These are phyloP conservation scores for Sporothrix brunneoviolacea DNA, from an alignment of 2,329 filamentous ascomycete genomes.

Conservation along the genomic window DNA sequence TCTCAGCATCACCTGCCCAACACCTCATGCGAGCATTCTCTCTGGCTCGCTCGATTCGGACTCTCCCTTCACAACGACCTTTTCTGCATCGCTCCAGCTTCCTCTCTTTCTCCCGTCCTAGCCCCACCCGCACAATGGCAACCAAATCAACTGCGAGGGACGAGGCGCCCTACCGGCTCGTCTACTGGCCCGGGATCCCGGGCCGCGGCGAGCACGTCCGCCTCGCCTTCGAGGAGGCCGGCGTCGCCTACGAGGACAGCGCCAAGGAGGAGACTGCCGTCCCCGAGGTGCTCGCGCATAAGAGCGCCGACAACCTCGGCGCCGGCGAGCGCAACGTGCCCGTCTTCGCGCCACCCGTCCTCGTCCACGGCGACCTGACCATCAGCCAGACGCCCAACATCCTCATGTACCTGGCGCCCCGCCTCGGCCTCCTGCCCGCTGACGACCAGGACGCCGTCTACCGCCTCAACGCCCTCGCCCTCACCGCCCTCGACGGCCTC, in stretches of 20 bases:
- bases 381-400: slow-evolving; percentile 69
- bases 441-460: slow-evolving; percentile 37
- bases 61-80: neutral
- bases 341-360: slow-evolving; percentile 58
- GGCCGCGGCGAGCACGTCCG: slow-evolving; percentile 71
- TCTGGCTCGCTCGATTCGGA: neutral
- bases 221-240: slow-evolving; percentile 63
- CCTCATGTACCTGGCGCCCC: slow-evolving; percentile 60
- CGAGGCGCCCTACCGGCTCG: slow-evolving; percentile 49
- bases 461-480: slow-evolving; percentile 54
- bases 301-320: slow-evolving; percentile 38
- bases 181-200: slow-evolving; percentile 67
- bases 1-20: too few species aligned
- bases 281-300: slow-evolving; percentile 40
- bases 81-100: too few species aligned
- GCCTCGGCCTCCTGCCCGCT: slow-evolving; percentile 49
- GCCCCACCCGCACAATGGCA: neutral
- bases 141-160: slow-evolving; percentile 24
- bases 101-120: too few species aligned
- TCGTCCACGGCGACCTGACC: slow-evolving; percentile 54
- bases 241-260: slow-evolving; percentile 57
- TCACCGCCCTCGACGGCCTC: slow-evolving; percentile 66
- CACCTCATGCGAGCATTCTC: neutral
- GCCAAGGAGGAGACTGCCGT: slow-evolving; percentile 44
- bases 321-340: slow-evolving; percentile 54